Percentiles rank a stretch among this genome's conserved stretches.
phyloP scores from a whole-genome alignment of 805 yeast genomes.

The Ogataea thermomethanolica region DNA sequence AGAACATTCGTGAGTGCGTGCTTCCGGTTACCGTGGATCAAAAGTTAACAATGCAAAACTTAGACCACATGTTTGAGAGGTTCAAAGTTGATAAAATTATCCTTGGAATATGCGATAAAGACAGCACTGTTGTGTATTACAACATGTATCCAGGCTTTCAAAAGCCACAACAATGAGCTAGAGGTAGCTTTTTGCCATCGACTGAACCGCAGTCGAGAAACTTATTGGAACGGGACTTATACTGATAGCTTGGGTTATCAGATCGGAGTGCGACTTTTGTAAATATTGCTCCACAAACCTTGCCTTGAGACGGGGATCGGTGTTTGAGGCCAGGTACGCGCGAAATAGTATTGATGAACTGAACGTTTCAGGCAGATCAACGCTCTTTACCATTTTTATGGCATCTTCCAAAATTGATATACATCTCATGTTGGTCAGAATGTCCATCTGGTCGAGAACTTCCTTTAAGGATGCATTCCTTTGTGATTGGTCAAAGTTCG shows the following conservation, averaged over 20 bases:
- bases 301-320: conserved; percentile 37
- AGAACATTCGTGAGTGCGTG: conserved; percentile 28
- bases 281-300: conserved; percentile 38
- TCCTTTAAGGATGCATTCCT: conserved; percentile 22
- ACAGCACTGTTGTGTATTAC: conserved; percentile 71
- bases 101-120: conserved; percentile 56
- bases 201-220: not conserved
- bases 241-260: conserved; percentile 15
- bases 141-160: conserved; percentile 62
- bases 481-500: conserved; percentile 27
- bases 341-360: conserved; percentile 37
- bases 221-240: not conserved
- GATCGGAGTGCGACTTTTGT: conserved; percentile 30
- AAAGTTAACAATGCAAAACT: conserved; percentile 35
- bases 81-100: conserved; percentile 44
- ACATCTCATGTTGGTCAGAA: conserved; percentile 32
- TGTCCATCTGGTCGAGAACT: conserved; percentile 26
- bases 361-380: conserved; percentile 7
- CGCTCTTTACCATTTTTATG: conserved; percentile 20
- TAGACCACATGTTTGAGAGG: conserved; percentile 39
- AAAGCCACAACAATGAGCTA: conserved; percentile 44
- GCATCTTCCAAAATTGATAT: conserved; percentile 22
- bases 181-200: conserved; percentile 4
- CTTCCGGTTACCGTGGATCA: conserved; percentile 33
- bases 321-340: conserved; percentile 35